Conservation (phyloP, 352 stramenopile genomes). For the Globisporangium nodosum region DNA sequence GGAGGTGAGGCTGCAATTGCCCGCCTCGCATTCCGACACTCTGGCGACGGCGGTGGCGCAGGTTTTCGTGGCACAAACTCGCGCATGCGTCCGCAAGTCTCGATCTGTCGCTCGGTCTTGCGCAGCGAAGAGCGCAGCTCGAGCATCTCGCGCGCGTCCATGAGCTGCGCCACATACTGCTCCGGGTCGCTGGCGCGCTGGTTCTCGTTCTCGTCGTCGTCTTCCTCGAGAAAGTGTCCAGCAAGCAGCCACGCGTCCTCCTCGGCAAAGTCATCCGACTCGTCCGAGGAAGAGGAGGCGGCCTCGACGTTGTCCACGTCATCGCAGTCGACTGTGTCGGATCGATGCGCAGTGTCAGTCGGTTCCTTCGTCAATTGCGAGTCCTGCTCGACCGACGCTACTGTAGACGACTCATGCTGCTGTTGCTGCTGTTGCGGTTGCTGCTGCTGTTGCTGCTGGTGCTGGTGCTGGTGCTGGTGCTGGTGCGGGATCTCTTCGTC, state of each 20-base stretch:
- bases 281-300: no score
- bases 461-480: no score
- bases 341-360: no score
- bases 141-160: slow-evolving; percentile 48
- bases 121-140: slow-evolving; percentile 29
- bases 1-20: not conserved
- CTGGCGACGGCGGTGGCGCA: not conserved
- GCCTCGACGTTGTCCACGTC: no score
- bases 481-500: no score
- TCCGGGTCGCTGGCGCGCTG: slow-evolving; percentile 10
- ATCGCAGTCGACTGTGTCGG: no score
- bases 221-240: slow-evolving; percentile 3
- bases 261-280: slow-evolving; percentile 2
- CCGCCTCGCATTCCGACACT: not conserved
- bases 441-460: no score
- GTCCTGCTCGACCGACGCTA: no score
- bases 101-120: slow-evolving; percentile 32
- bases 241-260: slow-evolving; percentile 8
- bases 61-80: slow-evolving; percentile 39
- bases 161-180: slow-evolving; percentile 41
- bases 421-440: no score
- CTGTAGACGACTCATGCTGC: no score
- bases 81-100: slow-evolving; percentile 36
- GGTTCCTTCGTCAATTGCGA: no score
- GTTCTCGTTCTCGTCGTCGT: not conserved